A percentile compares a stretch with the other conserved stretches of the same genome.
Evolutionary conservation across 2,329 filamentous ascomycete genomes (phyloP).

Genomic region (Trichophyton equinum): DNA sequence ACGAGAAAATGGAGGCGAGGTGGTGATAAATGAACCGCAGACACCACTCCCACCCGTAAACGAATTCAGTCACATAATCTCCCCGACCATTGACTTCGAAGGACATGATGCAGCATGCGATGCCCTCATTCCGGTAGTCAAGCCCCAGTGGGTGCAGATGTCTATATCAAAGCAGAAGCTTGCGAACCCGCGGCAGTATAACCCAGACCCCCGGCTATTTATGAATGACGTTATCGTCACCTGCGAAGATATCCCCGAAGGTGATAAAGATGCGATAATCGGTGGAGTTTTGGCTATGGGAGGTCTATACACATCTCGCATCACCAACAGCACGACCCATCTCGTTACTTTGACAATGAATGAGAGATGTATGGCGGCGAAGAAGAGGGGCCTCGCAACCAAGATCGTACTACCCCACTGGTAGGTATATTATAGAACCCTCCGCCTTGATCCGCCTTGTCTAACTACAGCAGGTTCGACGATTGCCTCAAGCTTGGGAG

Average conservation of each 20-base stretch:
- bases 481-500: conserved; percentile 89
- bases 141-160: conserved; percentile 62
- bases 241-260: conserved; percentile 70
- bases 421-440: conserved; percentile 35
- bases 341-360: conserved; percentile 70
- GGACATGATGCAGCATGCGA: conserved; percentile 65
- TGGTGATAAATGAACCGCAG: conserved; percentile 30
- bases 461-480: conserved; percentile 58
- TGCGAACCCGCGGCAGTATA: conserved; percentile 70
- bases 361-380: conserved; percentile 48
- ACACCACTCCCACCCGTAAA: conserved; percentile 25
- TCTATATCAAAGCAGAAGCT: conserved; percentile 59
- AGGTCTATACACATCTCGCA: conserved; percentile 59
- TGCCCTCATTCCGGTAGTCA: conserved; percentile 72
- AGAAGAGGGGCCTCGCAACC: conserved; percentile 41
- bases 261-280: conserved; percentile 82
- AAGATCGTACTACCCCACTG: conserved; percentile 91
- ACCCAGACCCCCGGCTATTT: conserved; percentile 80
- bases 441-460: conserved; percentile 7
- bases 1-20: conserved; percentile 37
- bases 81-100: conserved; percentile 81
- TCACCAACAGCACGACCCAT: conserved; percentile 71
- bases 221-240: conserved; percentile 74
- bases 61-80: conserved; percentile 52
- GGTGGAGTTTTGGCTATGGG: conserved; percentile 83